These are phyloP conservation scores for Termitomyces sp. DNA, from an alignment of 768 basidiomycete genomes.

Conservation along the genomic window DNA sequence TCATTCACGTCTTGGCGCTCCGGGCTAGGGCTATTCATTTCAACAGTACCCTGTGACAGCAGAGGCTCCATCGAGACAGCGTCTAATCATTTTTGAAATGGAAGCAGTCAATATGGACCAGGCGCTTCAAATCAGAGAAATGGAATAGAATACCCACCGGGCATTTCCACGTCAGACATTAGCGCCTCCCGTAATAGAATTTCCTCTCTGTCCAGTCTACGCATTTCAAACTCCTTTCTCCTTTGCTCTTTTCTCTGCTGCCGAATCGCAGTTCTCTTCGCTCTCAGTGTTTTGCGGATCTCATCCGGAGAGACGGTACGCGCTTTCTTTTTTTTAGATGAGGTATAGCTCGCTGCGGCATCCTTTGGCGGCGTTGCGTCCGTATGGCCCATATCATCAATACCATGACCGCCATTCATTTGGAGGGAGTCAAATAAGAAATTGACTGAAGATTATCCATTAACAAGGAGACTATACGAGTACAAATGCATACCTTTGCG, in stretches of 20 bases:
- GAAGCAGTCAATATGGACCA: background rate
- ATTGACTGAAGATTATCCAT: constrained; percentile 19
- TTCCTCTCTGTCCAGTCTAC: constrained; percentile 31
- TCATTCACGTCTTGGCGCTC: background rate
- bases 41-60: constrained; percentile 6
- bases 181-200: constrained; percentile 36
- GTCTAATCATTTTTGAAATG: background rate
- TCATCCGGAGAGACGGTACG: constrained; percentile 44
- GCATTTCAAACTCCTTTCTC: constrained; percentile 29
- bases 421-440: constrained; percentile 30
- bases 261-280: constrained; percentile 32
- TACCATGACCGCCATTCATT: constrained; percentile 25
- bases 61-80: background rate
- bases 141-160: constrained; percentile 9
- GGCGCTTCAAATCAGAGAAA: background rate
- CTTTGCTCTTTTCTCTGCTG: constrained; percentile 35
- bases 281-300: constrained; percentile 27
- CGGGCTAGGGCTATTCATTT: constrained; percentile 12
- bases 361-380: constrained; percentile 28
- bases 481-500: constrained; percentile 39
- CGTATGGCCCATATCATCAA: constrained; percentile 14
- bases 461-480: background rate
- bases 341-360: constrained; percentile 21
- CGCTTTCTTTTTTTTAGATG: constrained; percentile 39
- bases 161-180: constrained; percentile 18